Percentiles rank a stretch among this genome's conserved stretches.
These are phyloP conservation scores for Neurospora sp. DNA, from an alignment of 495 filamentous ascomycete genomes.

Conservation along the genomic window DNA sequence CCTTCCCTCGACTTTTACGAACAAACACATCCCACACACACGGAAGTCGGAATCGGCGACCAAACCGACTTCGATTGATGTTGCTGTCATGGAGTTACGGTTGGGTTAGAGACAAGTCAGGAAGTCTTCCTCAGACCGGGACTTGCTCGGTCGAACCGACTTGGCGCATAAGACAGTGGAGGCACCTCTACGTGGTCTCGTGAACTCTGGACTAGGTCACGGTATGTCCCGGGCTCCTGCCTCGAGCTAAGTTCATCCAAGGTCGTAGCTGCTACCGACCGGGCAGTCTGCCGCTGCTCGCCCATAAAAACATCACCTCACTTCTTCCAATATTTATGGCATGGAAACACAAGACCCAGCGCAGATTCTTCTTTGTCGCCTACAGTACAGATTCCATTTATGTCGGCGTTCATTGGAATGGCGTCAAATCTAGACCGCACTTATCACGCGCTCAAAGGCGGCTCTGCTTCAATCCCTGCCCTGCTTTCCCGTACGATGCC, in stretches of 20 bases:
- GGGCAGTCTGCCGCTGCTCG: not conserved
- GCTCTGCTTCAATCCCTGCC: not conserved
- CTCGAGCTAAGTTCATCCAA: not conserved
- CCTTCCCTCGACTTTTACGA: not conserved
- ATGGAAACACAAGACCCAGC: not conserved
- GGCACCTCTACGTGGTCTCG: not conserved
- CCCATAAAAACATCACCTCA: not conserved
- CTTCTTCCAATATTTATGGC: not conserved
- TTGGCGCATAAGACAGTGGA: not conserved
- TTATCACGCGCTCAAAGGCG: not conserved
- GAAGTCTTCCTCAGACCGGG: not conserved
- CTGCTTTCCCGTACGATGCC: not conserved
- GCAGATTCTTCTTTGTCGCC: not conserved
- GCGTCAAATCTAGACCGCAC: not conserved
- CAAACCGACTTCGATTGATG: not conserved
- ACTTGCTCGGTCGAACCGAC: not conserved
- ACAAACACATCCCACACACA: not conserved
- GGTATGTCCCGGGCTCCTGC: not conserved
- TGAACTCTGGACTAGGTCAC: not conserved
- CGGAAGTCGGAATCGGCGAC: not conserved
- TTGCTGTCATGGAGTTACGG: not conserved
- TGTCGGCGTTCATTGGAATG: not conserved
- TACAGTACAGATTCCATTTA: not conserved
- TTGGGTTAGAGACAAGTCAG: not conserved
- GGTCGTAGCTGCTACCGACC: not conserved